Conservation (phyloP, 768 basidiomycete genomes). For the Hygrophorus russula region DNA sequence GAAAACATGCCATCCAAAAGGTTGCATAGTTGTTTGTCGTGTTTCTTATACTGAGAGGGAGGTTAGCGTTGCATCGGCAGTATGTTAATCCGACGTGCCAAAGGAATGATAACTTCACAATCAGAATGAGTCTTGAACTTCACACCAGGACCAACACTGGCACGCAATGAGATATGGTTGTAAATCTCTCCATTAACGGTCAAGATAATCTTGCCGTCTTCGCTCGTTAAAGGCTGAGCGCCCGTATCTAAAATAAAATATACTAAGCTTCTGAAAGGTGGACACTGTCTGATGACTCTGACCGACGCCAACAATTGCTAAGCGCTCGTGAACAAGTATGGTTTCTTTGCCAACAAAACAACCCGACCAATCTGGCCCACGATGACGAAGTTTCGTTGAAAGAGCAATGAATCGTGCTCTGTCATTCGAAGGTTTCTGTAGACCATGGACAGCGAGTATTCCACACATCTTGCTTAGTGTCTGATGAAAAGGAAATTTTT, state of each 20-base stretch:
- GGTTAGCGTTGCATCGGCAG: background rate
- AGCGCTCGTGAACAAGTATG: slow-evolving; percentile 87
- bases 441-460: slow-evolving; percentile 77
- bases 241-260: slow-evolving; percentile 63
- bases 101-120: slow-evolving; percentile 91
- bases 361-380: slow-evolving; percentile 98
- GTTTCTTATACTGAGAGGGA: slow-evolving; percentile 63
- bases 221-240: slow-evolving; percentile 86
- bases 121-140: slow-evolving; percentile 97
- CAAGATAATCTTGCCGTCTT: slow-evolving; percentile 74
- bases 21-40: slow-evolving; percentile 65
- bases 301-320: slow-evolving; percentile 98
- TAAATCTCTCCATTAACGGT: slow-evolving; percentile 99
- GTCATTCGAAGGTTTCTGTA: slow-evolving; percentile 58
- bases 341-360: slow-evolving; percentile 77
- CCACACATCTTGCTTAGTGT: slow-evolving; percentile 76
- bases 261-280: background rate
- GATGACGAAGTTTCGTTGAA: slow-evolving; percentile 84
- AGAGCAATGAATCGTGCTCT: slow-evolving; percentile 71
- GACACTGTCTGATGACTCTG: slow-evolving; percentile 15
- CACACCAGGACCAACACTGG: slow-evolving; percentile 46
- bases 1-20: slow-evolving; percentile 98
- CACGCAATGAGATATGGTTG: slow-evolving; percentile 81
- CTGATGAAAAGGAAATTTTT: background rate
- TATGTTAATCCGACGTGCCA: slow-evolving; percentile 41